Conservation (phyloP, 2,329 filamentous ascomycete genomes). For the Pleurostoma richardsiae region DNA sequence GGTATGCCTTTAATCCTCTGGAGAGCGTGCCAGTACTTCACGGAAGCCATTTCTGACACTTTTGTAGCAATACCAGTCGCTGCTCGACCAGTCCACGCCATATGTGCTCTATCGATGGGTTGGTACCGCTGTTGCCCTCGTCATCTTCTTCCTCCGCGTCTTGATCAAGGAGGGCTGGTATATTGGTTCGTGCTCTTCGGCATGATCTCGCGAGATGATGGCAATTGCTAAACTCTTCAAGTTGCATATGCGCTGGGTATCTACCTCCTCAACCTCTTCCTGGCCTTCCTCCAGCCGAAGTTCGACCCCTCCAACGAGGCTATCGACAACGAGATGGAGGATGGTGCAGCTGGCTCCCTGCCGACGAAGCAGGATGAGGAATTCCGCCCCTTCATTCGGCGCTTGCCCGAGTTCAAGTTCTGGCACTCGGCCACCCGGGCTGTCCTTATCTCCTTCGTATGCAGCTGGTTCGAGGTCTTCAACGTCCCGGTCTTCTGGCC, state of each 20-base stretch:
- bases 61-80: constrained; percentile 81
- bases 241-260: constrained; percentile 97
- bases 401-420: constrained; percentile 99
- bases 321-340: constrained; percentile 92
- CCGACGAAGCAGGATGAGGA: constrained; percentile 96
- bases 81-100: constrained; percentile 90
- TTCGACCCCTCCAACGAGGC: constrained; percentile 94
- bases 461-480: constrained; percentile 91
- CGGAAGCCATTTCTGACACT: constrained; percentile 1
- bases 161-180: constrained; percentile 96
- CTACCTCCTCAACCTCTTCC: constrained; percentile 98
- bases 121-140: constrained; percentile 69
- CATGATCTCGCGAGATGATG: neutral
- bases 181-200: constrained; percentile 61
- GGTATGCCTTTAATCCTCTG: constrained; percentile 49
- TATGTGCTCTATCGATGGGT: constrained; percentile 87
- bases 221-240: constrained; percentile 25
- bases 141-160: constrained; percentile 85
- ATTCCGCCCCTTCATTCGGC: constrained; percentile 93
- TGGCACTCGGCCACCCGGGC: constrained; percentile 95
- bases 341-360: constrained; percentile 74
- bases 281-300: constrained; percentile 96
- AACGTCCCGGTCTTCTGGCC: constrained; percentile 99
- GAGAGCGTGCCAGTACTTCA: neutral
- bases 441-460: constrained; percentile 74